phyloP scores from a whole-genome alignment of 2,329 filamentous ascomycete species.

The Colletotrichum truncatum region DNA sequence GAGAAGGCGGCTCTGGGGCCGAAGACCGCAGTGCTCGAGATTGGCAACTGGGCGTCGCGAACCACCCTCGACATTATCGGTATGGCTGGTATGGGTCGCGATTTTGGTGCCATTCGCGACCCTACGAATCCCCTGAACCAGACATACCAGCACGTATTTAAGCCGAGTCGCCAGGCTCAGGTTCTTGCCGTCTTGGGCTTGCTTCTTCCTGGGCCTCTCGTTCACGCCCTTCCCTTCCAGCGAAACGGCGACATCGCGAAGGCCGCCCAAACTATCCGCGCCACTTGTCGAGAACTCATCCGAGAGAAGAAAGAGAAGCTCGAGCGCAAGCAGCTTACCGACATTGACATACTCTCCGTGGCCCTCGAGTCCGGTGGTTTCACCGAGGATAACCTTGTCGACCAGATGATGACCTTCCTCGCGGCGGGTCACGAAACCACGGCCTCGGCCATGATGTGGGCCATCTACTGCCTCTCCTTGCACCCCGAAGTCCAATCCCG shows the following conservation, averaged over 20 bases:
- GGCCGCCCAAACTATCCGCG: conserved; percentile 68
- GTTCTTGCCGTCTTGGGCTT: conserved; percentile 66
- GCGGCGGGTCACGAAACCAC: conserved; percentile 86
- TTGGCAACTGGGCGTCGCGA: conserved; percentile 69
- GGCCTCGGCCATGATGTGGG: conserved; percentile 79
- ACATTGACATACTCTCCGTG: conserved; percentile 81
- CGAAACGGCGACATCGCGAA: conserved; percentile 72
- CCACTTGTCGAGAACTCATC: conserved; percentile 75
- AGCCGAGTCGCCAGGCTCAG: conserved; percentile 59
- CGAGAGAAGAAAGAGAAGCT: conserved; percentile 70
- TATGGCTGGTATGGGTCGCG: conserved; percentile 73
- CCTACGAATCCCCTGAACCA: conserved; percentile 66
- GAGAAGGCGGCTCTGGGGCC: conserved; percentile 29
- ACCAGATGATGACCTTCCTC: conserved; percentile 92
- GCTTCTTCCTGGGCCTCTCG: conserved; percentile 70
- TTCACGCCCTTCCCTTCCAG: conserved; percentile 72
- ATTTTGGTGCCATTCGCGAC: conserved; percentile 73
- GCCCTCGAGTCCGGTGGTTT: conserved; percentile 81
- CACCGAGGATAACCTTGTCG: conserved; percentile 80
- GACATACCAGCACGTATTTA: conserved; percentile 66
- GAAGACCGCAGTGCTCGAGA: conserved; percentile 58
- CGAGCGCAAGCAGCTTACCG: conserved; percentile 56
- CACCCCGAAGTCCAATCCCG: conserved; percentile 71
- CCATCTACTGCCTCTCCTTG: conserved; percentile 73
- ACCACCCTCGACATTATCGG: conserved; percentile 82